Percentiles rank a stretch among this genome's conserved stretches.
Conservation (phyloP, 768 basidiomycete species). For the Candolleomyces aberdarensis region DNA sequence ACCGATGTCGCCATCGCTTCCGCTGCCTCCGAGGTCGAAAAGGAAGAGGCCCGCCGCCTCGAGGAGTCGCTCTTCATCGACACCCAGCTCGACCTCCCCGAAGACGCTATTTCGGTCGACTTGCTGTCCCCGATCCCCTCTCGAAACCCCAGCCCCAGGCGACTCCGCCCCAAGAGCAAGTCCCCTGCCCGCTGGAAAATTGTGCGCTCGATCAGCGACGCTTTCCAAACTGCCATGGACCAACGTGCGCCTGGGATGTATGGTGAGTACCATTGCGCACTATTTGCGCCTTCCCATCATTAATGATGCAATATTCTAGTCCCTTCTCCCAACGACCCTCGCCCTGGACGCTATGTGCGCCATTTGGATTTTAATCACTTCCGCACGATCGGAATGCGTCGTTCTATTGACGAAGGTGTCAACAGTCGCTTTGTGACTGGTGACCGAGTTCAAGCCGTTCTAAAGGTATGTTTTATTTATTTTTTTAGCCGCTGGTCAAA, state of each 20-base stretch:
- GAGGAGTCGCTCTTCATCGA: conserved; percentile 60
- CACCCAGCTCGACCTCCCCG: conserved; percentile 56
- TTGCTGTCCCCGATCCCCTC: conserved; percentile 77
- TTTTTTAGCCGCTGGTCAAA: conserved; percentile 8
- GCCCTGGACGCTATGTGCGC: conserved; percentile 76
- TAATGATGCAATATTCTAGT: conserved; percentile 37
- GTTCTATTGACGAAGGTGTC: conserved; percentile 87
- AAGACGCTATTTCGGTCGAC: conserved; percentile 69
- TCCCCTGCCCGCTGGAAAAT: conserved; percentile 85
- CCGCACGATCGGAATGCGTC: conserved; percentile 93
- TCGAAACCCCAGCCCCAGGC: conserved; percentile 79
- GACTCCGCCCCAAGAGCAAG: conserved; percentile 72
- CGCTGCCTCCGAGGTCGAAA: conserved; percentile 30
- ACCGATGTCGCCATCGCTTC: conserved; percentile 59
- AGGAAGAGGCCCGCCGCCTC: conserved; percentile 46
- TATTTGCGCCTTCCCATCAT: conserved; percentile 1
- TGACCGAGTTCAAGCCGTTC: conserved; percentile 71
- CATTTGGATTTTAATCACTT: conserved; percentile 96
- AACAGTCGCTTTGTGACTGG: conserved; percentile 92
- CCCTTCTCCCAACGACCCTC: conserved; percentile 64
- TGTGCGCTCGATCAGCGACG: conserved; percentile 73
- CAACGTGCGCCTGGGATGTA: conserved; percentile 66
- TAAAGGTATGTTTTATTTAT: conserved; percentile 54
- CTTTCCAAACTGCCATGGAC: conserved; percentile 69
- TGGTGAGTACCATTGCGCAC: conserved; percentile 39